A percentile compares a stretch with the other conserved stretches of the same genome.
phyloP scores from a whole-genome alignment of 306 rosid genomes.

The Rosa persica region DNA sequence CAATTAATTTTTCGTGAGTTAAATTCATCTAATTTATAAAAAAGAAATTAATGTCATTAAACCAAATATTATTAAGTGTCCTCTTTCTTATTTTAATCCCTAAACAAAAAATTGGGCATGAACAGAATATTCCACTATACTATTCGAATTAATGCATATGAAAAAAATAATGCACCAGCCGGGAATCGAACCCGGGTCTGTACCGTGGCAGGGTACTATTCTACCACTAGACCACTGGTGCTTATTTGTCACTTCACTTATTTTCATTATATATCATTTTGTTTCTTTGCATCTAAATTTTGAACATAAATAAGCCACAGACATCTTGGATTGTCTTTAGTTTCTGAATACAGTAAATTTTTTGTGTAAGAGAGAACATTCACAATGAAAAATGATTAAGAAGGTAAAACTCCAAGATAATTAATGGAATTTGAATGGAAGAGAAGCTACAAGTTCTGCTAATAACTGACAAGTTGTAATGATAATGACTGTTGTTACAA shows the following conservation, averaged over 20 bases:
- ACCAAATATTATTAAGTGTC: too few relatives aligned
- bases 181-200: slow-evolving; percentile 79
- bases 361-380: neutral
- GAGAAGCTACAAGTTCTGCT: neutral
- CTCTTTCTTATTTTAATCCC: neutral
- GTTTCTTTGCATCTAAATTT: too few relatives aligned
- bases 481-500: neutral
- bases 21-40: too few relatives aligned
- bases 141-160: too few relatives aligned
- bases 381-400: neutral
- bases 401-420: neutral
- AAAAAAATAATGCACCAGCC: slow-evolving; percentile 47
- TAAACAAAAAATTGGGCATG: neutral
- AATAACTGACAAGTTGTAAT: neutral
- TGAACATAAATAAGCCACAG: neutral
- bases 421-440: neutral
- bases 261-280: too few relatives aligned
- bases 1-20: too few relatives aligned
- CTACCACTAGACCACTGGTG: slow-evolving; percentile 93
- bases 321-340: neutral
- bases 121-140: neutral
- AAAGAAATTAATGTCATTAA: too few relatives aligned
- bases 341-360: neutral
- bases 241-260: neutral
- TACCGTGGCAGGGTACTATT: slow-evolving; percentile 68